phyloP scores from a whole-genome alignment of 495 filamentous ascomycete genomes.

The Chaetomium fimeti region DNA sequence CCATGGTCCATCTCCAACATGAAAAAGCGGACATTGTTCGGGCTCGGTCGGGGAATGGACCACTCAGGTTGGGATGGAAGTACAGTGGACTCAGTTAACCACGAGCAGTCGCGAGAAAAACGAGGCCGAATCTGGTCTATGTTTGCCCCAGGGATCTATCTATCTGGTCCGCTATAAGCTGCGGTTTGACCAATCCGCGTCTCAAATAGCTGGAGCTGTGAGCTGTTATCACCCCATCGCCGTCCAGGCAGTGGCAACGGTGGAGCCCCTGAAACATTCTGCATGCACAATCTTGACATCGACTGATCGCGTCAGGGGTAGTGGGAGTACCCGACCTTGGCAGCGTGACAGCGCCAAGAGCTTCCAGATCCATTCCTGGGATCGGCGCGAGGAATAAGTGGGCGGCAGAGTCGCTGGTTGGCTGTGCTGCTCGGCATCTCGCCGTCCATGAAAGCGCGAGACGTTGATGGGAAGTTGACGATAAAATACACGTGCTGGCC shows the following conservation, averaged over 20 bases:
- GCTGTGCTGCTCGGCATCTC: slow-evolving; percentile 18
- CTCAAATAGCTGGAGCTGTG: slow-evolving; percentile 12
- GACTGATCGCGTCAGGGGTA: slow-evolving; percentile 13
- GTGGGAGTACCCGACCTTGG: slow-evolving; percentile 1
- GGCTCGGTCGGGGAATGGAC: slow-evolving; percentile 20
- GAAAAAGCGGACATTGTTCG: slow-evolving; percentile 12
- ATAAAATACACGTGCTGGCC: slow-evolving; percentile 2
- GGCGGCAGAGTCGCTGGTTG: slow-evolving; percentile 15
- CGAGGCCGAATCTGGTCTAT: background rate
- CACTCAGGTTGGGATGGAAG: background rate
- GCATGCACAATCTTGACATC: slow-evolving; percentile 1
- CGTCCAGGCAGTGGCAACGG: slow-evolving; percentile 21
- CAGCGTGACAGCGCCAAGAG: slow-evolving; percentile 14
- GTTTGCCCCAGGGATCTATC: background rate
- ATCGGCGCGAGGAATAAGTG: slow-evolving; percentile 15
- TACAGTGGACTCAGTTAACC: background rate
- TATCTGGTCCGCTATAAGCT: background rate
- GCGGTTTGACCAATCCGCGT: slow-evolving; percentile 18
- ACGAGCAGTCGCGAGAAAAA: slow-evolving; percentile 16
- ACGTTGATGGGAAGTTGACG: background rate
- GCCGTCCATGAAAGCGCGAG: slow-evolving; percentile 24
- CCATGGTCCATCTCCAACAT: background rate
- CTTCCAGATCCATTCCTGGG: slow-evolving; percentile 1
- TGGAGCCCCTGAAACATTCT: slow-evolving; percentile 22
- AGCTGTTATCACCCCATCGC: background rate